Evolutionary conservation across 345 rosid genomes (phyloP).

Genomic region (Lepidium africanum): DNA sequence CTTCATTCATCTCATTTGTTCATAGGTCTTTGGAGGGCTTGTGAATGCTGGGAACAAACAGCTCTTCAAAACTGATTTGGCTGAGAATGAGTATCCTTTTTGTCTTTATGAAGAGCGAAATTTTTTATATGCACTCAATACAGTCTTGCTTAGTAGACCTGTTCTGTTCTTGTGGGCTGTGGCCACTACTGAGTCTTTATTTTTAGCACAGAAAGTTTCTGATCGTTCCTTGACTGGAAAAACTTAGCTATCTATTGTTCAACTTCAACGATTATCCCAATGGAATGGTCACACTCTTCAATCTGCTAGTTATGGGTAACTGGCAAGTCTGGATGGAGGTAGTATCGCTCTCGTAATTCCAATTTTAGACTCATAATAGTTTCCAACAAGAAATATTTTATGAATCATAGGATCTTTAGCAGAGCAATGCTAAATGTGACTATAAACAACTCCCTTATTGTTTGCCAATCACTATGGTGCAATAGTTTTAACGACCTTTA

Average conservation of each 20-base stretch:
- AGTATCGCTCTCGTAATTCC: not conserved
- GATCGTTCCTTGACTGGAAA: constrained; percentile 37
- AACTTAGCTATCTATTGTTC: constrained; percentile 63
- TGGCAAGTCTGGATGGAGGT: constrained; percentile 99
- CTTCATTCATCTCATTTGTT: not conserved
- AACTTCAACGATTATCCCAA: constrained; percentile 97
- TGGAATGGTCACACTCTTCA: constrained; percentile 97
- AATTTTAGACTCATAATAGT: not conserved
- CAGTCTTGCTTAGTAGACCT: not conserved
- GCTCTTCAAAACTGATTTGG: constrained; percentile 53
- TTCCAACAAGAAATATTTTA: not conserved
- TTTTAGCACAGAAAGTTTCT: not conserved
- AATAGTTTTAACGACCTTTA: constrained; percentile 4
- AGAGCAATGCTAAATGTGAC: constrained; percentile 2
- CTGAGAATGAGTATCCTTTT: constrained; percentile 81
- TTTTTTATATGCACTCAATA: not conserved
- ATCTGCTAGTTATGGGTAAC: constrained; percentile 79
- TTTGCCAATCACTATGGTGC: not conserved
- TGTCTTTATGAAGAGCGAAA: not conserved
- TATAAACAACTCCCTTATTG: not conserved
- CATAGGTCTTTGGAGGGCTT: constrained; percentile 83
- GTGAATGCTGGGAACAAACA: constrained; percentile 80
- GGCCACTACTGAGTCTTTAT: not conserved
- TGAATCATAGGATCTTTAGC: not conserved
- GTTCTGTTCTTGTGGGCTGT: constrained; percentile 1